Evolutionary conservation across 1,139 yeast genomes (phyloP), one percentile per base, ranked within the genome.

Genomic region (Yamadazyma kanchanaburiensis): DNA sequence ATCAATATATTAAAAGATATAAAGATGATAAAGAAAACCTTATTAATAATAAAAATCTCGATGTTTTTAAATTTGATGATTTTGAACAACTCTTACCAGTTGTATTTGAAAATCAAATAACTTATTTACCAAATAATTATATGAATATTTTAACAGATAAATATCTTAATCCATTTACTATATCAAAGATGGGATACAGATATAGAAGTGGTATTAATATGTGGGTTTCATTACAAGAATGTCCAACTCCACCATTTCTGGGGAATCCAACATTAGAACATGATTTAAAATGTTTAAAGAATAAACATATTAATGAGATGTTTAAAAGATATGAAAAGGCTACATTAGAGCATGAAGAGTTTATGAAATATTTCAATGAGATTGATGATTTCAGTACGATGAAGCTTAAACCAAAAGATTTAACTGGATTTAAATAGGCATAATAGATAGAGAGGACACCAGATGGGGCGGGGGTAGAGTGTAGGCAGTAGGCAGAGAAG

Each of bases 91-190:
- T 43, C 12, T 26, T 42, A n/a, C 47, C 48, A 5, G 32, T 41
- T 2, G 32, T 38, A 14, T 43, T 37, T 26, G 48, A 43, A 26
- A 43, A 43, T 25, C 30, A 31, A 16, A 21, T 37, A 6, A 49
- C 60, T 0, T 61, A 58, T 35, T 36, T 63, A 15, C 70, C 70
- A 2, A 34, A 39, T 16, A 48, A 53, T 15, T 64, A 55, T 36
- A 48, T 45, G 26, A 48, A 40, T n/a, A 24, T 58, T 4, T 43
- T 65, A 20, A 41, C 45, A 9, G 45, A 44, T 22, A 64, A 61
- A 32, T 64, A 63, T 35, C 46, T 51, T 4, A 46, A 44, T 15
- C 46, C 47, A 5, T 36, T 39, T 22, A 28, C 26, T 7, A 22
- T 16, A 4, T 27, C 34, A 5, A 35, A 36, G 19, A 14, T 22